phyloP scores from a whole-genome alignment of 768 basidiomycete genomes.

The Mycena filopes region DNA sequence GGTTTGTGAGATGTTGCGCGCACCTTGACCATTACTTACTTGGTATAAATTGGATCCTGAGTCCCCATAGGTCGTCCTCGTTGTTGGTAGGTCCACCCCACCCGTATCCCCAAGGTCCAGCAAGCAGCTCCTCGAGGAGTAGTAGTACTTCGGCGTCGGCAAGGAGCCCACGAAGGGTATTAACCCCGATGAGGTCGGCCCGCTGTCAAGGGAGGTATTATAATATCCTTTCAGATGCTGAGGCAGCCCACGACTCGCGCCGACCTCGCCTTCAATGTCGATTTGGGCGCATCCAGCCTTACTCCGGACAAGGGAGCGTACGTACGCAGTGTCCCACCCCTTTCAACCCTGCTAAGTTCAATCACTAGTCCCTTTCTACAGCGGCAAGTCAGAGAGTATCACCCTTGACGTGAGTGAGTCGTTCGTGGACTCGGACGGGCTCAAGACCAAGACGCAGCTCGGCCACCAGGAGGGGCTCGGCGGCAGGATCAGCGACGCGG shows the following conservation, averaged over 20 bases:
- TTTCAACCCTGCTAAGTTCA: neutral
- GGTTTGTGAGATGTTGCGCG: constrained; percentile 84
- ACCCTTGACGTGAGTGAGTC: constrained; percentile 85
- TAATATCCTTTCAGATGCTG: constrained; percentile 95
- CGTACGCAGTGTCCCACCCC: too few species aligned
- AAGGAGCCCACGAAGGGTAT: constrained; percentile 99
- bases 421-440: constrained; percentile 85
- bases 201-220: constrained; percentile 98
- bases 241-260: constrained; percentile 88
- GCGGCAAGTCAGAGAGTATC: constrained; percentile 88
- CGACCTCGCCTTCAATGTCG: constrained; percentile 94
- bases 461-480: constrained; percentile 91
- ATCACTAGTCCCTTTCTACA: constrained; percentile 37
- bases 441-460: constrained; percentile 90
- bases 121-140: constrained; percentile 98
- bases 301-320: constrained; percentile 98
- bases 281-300: constrained; percentile 95
- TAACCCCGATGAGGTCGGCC: constrained; percentile 99
- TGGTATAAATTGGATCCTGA: too few species aligned
- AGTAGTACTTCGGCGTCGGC: constrained; percentile 92
- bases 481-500: constrained; percentile 83
- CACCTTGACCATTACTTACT: neutral
- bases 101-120: constrained; percentile 99
- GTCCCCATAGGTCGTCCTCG: constrained; percentile 75
- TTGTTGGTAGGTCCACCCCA: constrained; percentile 98